Conservation (phyloP, 345 rosid species). For the Brassica cretica region DNA sequence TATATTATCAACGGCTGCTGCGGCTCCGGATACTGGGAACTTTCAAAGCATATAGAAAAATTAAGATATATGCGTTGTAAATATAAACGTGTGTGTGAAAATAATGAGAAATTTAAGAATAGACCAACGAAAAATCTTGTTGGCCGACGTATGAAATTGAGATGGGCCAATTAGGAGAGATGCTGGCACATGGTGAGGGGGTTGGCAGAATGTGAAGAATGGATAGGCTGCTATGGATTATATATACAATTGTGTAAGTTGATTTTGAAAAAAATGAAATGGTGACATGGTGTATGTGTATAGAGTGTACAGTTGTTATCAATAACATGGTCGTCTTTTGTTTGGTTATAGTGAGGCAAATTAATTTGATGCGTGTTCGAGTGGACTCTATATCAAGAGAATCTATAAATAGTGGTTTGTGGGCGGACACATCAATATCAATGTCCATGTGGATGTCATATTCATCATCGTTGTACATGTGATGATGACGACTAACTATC, state of each 20-base stretch:
- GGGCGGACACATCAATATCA: conserved; percentile 30
- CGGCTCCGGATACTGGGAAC: background rate
- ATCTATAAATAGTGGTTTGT: conserved; percentile 38
- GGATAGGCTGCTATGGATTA: conserved; percentile 28
- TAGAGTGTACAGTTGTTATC: conserved; percentile 33
- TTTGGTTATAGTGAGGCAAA: conserved; percentile 36
- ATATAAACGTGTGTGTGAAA: background rate
- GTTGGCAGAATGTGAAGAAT: conserved; percentile 37
- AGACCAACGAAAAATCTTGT: conserved; percentile 38
- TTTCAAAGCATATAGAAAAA: background rate
- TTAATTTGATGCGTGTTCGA: conserved; percentile 25
- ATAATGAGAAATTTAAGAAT: background rate
- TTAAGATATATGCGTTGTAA: background rate
- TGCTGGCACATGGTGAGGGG: conserved; percentile 35
- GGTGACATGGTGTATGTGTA: background rate
- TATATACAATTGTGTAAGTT: background rate
- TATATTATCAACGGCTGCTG: background rate
- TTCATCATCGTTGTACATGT: conserved; percentile 34
- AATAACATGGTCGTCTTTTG: conserved; percentile 42
- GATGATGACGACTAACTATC: conserved; percentile 32
- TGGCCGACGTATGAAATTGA: conserved; percentile 22
- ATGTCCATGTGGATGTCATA: conserved; percentile 41
- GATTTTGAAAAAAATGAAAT: background rate
- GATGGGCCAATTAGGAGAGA: background rate
- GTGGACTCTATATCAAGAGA: conserved; percentile 31